These are phyloP conservation scores for Lepidium africanum DNA, from an alignment of 345 rosid species.

Conservation along the genomic window DNA sequence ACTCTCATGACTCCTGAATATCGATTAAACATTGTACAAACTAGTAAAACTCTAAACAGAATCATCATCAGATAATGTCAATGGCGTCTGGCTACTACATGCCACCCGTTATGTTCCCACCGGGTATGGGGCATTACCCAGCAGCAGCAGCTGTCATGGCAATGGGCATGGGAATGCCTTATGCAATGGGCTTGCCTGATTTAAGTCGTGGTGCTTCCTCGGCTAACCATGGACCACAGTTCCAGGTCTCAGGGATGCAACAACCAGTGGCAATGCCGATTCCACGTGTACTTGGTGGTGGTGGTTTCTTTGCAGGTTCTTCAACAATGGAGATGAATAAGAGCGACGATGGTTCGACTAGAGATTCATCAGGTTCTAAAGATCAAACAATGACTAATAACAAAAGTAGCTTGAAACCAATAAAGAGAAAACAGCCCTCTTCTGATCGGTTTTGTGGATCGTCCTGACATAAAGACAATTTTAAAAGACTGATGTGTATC, in stretches of 20 bases:
- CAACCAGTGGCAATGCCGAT: constrained; percentile 41
- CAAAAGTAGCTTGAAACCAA: constrained; percentile 23
- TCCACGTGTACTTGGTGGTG: constrained; percentile 32
- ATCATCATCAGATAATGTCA: constrained; percentile 62
- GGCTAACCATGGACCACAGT: constrained; percentile 46
- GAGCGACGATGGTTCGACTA: constrained; percentile 11
- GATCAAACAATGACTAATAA: constrained; percentile 33
- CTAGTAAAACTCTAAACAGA: neutral
- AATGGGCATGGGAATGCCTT: constrained; percentile 64
- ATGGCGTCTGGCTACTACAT: constrained; percentile 69
- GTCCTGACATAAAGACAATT: constrained; percentile 10
- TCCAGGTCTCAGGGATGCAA: constrained; percentile 44
- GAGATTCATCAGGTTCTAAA: constrained; percentile 31
- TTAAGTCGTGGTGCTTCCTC: constrained; percentile 38
- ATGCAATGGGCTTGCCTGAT: constrained; percentile 55
- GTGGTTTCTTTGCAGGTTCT: constrained; percentile 35
- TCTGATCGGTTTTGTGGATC: constrained; percentile 40
- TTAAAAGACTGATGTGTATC: no score
- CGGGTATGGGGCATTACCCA: constrained; percentile 63
- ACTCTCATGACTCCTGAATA: constrained; percentile 1
- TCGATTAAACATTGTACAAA: neutral
- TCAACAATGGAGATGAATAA: constrained; percentile 35
- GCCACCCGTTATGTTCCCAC: constrained; percentile 68
- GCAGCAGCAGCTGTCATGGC: constrained; percentile 59
- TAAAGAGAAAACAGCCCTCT: constrained; percentile 29